A percentile compares a stretch with the other conserved stretches of the same genome.
Evolutionary conservation across 2,329 filamentous ascomycete species (phyloP).

Genomic region (Keithomyces neogunnii): DNA sequence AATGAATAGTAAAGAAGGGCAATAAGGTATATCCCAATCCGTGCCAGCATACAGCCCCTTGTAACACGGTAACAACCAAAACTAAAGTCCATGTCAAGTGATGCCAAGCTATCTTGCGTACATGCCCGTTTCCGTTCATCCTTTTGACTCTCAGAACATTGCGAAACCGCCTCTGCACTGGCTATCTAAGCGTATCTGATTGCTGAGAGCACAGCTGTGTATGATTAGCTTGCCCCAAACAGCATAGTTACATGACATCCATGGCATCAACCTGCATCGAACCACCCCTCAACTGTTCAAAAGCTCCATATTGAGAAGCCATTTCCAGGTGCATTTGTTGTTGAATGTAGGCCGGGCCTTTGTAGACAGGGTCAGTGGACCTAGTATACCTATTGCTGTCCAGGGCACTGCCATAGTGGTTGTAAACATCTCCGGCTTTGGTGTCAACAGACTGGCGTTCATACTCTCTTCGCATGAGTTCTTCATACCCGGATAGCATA

Average conservation of each 20-base stretch:
- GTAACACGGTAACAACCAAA: background rate
- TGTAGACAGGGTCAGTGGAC: constrained; percentile 64
- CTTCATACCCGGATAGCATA: constrained; percentile 74
- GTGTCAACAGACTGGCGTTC: constrained; percentile 31
- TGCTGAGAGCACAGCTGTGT: background rate
- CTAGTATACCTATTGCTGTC: constrained; percentile 38
- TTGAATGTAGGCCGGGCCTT: constrained; percentile 31
- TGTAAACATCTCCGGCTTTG: constrained; percentile 32
- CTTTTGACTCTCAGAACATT: background rate
- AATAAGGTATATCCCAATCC: background rate
- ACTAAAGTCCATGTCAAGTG: background rate
- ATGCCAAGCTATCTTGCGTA: background rate
- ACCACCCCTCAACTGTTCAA: constrained; percentile 37
- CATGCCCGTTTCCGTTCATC: background rate
- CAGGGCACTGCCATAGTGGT: constrained; percentile 32
- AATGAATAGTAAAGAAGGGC: background rate
- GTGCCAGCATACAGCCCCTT: background rate
- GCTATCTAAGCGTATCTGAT: background rate
- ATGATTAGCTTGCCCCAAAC: background rate
- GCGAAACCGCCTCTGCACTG: background rate
- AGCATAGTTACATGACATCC: constrained; percentile 29
- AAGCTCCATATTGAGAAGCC: constrained; percentile 61
- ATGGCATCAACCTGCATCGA: constrained; percentile 39
- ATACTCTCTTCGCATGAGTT: constrained; percentile 56
- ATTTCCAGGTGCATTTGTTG: constrained; percentile 48